Base-by-base conservation (phyloP, 495 filamentous ascomycete species). In the Penicillium crystallinum region DNA sequence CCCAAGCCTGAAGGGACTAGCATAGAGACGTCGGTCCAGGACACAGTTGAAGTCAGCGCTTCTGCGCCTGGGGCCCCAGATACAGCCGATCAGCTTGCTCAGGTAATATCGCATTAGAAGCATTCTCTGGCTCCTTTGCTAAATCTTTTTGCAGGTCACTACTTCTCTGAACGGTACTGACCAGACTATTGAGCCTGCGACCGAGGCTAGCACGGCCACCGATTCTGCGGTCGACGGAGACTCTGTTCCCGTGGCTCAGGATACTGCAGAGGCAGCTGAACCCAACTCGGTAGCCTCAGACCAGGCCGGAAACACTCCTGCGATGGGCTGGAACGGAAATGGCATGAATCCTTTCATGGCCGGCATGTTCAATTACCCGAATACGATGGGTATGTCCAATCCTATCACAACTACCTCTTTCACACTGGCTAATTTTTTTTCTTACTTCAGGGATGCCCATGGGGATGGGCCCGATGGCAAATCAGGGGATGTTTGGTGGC, bases 391-490 rank as follows among this genome's bases (percentile, higher is more conserved):
- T 96, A 77, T 63, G 91, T 78, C 11, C 19, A 29, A 50, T 48
- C 10, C 38, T 11, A 19, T 3, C 17, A 7, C 2, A n/a, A n/a
- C n/a, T n/a, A n/a, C 41, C 30, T 19, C 38, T 29, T 22, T 30
- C 17, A 15, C 38, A 9, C 23, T 27, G 3, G 3, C 7, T 27
- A 3, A 3, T 27, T 27, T 27, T 27, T 27, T 27, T 7, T 27
- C 7, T 27, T 27, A 3, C 23, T 27, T 27, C 22, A 88, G 87
- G 80, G 59, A 90, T 90, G 85, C 75, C 82, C 64, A 89, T 91
- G 84, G 75, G 74, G 65, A 90, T 96, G 87, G 88, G 90, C 77
- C 88, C 87, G 60, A 91, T 91, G 87, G 77, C 90, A 81, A 75
- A 74, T 70, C 88, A 93, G 71, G 85, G 81, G 68, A 92, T 95